phyloP scores from a whole-genome alignment of 2,329 filamentous ascomycete species.

The Diplocarpon rosae region DNA sequence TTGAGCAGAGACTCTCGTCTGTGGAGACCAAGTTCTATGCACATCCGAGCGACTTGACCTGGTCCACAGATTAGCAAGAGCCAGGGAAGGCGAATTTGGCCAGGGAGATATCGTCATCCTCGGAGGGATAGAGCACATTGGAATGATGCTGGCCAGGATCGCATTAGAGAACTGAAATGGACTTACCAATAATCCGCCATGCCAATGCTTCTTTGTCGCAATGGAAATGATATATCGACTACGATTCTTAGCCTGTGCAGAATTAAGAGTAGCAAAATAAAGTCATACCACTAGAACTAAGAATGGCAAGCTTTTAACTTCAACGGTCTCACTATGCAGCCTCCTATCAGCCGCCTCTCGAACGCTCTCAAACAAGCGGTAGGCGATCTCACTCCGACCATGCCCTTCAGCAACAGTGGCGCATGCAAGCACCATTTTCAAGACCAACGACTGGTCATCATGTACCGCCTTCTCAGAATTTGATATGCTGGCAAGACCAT shows the following conservation, averaged over 20 bases:
- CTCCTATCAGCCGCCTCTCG: constrained; percentile 58
- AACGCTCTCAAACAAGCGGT: constrained; percentile 64
- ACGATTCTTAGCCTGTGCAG: constrained; percentile 19
- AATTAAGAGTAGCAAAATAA: background rate
- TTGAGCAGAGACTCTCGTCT: constrained; percentile 60
- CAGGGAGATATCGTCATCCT: background rate
- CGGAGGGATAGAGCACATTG: background rate
- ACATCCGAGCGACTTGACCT: constrained; percentile 70
- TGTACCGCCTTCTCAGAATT: constrained; percentile 33
- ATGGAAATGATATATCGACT: constrained; percentile 73
- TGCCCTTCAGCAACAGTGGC: constrained; percentile 68
- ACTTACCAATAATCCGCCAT: constrained; percentile 59
- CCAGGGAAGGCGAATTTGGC: background rate
- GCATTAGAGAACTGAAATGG: background rate
- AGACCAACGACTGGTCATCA: constrained; percentile 54
- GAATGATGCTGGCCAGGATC: background rate
- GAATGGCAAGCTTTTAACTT: constrained; percentile 47
- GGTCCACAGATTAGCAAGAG: background rate
- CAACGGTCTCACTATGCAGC: constrained; percentile 40
- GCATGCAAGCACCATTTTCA: constrained; percentile 78
- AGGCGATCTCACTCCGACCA: constrained; percentile 66
- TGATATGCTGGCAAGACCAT: constrained; percentile 43
- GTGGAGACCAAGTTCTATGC: constrained; percentile 74
- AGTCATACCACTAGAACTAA: constrained; percentile 43
- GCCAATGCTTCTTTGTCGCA: constrained; percentile 76